Percentiles rank a stretch among this genome's conserved stretches.
phyloP scores from a whole-genome alignment of 176 grass and related monocot species.

The Musa schizocarpa region DNA sequence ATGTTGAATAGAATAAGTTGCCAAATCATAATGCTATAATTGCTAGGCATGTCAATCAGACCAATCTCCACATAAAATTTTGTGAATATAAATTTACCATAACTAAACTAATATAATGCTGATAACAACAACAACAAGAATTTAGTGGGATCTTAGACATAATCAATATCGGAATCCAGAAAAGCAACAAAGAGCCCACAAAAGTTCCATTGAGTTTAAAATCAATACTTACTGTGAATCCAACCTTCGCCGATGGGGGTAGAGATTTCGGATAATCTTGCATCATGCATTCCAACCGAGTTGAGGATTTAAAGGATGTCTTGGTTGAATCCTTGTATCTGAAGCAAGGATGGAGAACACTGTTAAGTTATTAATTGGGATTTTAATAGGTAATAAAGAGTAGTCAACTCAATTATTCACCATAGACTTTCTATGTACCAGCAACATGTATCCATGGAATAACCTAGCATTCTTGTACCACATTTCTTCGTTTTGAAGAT shows the following conservation, averaged over 20 bases:
- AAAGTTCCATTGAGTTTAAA: neutral
- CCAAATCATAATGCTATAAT: no score
- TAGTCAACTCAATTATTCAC: no score
- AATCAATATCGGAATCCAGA: neutral
- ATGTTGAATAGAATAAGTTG: no score
- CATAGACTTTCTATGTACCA: no score
- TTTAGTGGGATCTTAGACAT: neutral
- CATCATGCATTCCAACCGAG: conserved; percentile 98
- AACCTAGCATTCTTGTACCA: no score
- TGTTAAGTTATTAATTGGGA: no score
- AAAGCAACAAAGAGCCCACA: neutral
- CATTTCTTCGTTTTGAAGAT: no score
- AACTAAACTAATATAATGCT: neutral
- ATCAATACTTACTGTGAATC: conserved; percentile 60
- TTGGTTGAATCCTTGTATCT: conserved; percentile 90
- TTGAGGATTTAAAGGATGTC: conserved; percentile 82
- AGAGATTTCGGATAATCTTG: conserved; percentile 96
- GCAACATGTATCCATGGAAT: no score
- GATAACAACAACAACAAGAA: no score
- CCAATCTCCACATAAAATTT: neutral
- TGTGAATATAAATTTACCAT: neutral
- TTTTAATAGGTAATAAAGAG: no score
- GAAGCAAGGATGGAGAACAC: conserved; percentile 9
- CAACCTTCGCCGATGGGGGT: conserved; percentile 65
- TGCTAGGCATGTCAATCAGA: no score